Evolutionary conservation across 2,329 filamentous ascomycete genomes (phyloP), one percentile per base, ranked within the genome.

Genomic region (Juglanconis sp.): DNA sequence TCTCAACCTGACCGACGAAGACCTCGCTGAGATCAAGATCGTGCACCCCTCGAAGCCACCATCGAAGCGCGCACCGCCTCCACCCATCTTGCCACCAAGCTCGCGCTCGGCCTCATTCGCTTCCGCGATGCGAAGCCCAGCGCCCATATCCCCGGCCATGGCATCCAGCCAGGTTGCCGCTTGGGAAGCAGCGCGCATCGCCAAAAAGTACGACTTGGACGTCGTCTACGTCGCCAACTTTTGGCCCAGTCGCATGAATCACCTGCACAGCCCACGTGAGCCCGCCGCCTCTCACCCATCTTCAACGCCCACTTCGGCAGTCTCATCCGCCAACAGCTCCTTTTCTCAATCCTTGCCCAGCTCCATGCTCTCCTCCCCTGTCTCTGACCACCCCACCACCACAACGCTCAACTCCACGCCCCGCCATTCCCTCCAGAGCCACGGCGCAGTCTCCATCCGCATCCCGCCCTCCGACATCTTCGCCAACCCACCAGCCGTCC

Each of bases 161-260:
- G 72, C 73, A 1, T 77, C 78, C 11, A 79, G 79, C 13, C 73
- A 77, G 17, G 72, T 76, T 0, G 82, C 81, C 3, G 83, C 83
- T 7, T 79, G 83, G 51, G 78, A 83, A 68, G 81, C 81, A 7
- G 81, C 82, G 1, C 75, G 80, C 36, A 83, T 87, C 44, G 83
- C 84, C 5, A 76, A 74, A 4, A 78, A 79, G 56, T 84, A 84
- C 68, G 76, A 82, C 56, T 85, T 87, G 56, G 81, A 85, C 64
- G 73, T 86, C 31, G 76, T 86, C 11, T 87, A 86, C 64, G 77
- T 86, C 35, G 79, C 85, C 63, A 85, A 82, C 63, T 71, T 86
- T 13, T 85, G 83, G 83, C 82, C 83, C 3, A 74, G 68, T 42
- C 64, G 68, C 42, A 67, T 69, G 63, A 64, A 65, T 54, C 61